These are phyloP conservation scores for Pseudisothecium myosuroides DNA, from an alignment of 225 moss, liverwort and hornwort species.

Conservation along the genomic window DNA sequence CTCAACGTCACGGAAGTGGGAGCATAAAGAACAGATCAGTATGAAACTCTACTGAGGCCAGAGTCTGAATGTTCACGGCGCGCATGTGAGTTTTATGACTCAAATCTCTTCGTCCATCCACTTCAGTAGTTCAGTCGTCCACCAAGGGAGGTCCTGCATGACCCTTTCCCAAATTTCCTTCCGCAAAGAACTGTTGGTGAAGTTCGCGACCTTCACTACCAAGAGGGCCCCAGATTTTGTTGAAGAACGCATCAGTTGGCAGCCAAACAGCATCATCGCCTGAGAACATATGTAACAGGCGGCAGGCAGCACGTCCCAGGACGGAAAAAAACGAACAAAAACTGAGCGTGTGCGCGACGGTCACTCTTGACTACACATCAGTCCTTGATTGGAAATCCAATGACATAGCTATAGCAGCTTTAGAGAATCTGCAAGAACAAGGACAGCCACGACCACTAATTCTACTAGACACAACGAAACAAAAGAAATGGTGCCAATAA, in stretches of 20 bases:
- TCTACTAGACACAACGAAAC: slow-evolving; percentile 8
- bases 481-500: background rate
- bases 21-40: background rate
- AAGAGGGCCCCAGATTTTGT: slow-evolving; percentile 4
- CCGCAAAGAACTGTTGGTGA: background rate
- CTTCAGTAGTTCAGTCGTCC: slow-evolving; percentile 4
- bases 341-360: background rate
- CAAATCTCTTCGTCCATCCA: background rate
- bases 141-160: background rate
- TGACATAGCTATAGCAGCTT: background rate
- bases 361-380: background rate
- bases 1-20: background rate
- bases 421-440: slow-evolving; percentile 9
- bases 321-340: slow-evolving; percentile 52
- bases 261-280: slow-evolving; percentile 49
- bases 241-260: slow-evolving; percentile 20
- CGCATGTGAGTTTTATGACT: background rate
- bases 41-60: background rate
- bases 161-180: background rate
- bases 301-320: slow-evolving; percentile 40
- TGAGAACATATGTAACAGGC: slow-evolving; percentile 25
- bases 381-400: slow-evolving; percentile 12
- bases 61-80: background rate
- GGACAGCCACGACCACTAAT: slow-evolving; percentile 9
- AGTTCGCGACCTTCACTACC: slow-evolving; percentile 9